Base-by-base conservation (phyloP, 495 filamentous ascomycete species). In the Hyaloscypha variabilis region DNA sequence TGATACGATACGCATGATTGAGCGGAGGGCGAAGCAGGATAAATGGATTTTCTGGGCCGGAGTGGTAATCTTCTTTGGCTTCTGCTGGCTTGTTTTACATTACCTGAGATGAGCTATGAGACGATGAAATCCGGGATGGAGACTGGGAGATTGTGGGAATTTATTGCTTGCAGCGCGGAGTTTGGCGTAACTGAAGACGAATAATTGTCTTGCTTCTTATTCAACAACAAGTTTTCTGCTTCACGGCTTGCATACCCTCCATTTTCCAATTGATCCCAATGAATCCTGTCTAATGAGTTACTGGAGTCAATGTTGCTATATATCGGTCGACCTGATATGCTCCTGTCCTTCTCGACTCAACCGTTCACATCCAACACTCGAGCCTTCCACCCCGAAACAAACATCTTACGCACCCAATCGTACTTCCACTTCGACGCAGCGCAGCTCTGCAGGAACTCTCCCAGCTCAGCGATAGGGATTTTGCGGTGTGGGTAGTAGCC, bases 11-110 rank as follows among this genome's bases (percentile, higher is more conserved):
- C 85, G 96, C 17, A 97, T 94, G 91, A 83, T 99, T 57, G 94
- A 98, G 76, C 80, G 95, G 71, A 83, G 95, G 66, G 94, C 95
- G 59, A 90, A 85, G 76, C 88, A 97, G 81, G 95, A 99, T 71
- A 97, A 97, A 78, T 98, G 94, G 94, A 96, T 99, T 29, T 99
- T 99, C 76, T 91, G 90, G 86, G 89, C 75, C 17, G 93, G 95
- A 0, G 92, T 96, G 24, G 75, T 96, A 36, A 74, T 94, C n/a
- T 99, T 99, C 77, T 90, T 98, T 65, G 75, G 83, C 50, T 98
- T 99, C 76, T 97, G 94, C 72, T 98, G 92, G 87, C 75, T 91
- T 65, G 91, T 94, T 54, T 69, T 99, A 75, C 88, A 91, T 77
- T 98, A 85, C 74, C 74, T 98, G 73, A 77, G 92, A 73, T 97